These are phyloP conservation scores for Monosporozyma unispora DNA, from an alignment of 805 yeast species.

Conservation along the genomic window DNA sequence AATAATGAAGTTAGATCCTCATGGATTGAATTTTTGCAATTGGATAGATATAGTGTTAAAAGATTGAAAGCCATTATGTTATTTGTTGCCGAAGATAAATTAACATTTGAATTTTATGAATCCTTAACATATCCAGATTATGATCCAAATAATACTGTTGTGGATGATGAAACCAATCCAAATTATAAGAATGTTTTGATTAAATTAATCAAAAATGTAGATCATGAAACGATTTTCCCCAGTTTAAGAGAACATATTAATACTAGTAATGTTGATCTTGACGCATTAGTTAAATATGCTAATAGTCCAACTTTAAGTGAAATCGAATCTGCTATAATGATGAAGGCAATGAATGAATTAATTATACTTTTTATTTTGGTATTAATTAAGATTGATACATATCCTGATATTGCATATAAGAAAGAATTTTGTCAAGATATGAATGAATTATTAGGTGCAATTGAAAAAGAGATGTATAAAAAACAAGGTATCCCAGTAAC, in stretches of 20 bases:
- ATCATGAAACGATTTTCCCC: no score
- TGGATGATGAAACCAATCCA: no score
- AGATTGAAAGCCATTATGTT: neutral
- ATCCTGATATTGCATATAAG: neutral
- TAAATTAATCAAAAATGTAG: no score
- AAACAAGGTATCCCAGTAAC: neutral
- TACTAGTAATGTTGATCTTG: no score
- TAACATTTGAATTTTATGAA: neutral
- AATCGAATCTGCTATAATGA: no score
- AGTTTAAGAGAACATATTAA: no score
- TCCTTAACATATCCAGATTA: no score
- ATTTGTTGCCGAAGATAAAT: neutral
- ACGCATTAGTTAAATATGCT: no score
- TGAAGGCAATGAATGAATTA: neutral
- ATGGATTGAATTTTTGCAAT: constrained; percentile 20
- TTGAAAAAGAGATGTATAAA: neutral
- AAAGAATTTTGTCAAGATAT: neutral
- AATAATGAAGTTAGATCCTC: constrained; percentile 20
- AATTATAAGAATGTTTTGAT: neutral
- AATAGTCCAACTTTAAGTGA: no score
- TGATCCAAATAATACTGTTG: no score
- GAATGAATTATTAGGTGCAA: neutral
- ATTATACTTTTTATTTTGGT: neutral
- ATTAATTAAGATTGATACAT: neutral
- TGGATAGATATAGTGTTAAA: constrained; percentile 8